Evolutionary conservation across 805 yeast species (phyloP), one percentile per base, ranked within the genome.

Genomic region (Monosporozyma unispora): DNA sequence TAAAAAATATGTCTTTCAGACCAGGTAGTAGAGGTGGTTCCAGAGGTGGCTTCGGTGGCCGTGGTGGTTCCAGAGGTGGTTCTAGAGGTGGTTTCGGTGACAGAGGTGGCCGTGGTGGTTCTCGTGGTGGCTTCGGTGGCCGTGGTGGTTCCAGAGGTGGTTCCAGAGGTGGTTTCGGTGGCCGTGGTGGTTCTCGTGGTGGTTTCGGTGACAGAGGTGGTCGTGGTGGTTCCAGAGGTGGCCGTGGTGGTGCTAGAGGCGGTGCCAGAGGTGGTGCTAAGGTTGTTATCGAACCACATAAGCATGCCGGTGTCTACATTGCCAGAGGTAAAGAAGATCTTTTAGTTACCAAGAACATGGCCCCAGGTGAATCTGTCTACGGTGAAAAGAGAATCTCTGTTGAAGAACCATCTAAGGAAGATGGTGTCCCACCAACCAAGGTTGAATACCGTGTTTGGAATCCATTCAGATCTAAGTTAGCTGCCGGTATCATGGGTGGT

Each of bases 401-500:
- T 54, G 99, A 93, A 70, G 96, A 87, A 69, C 96, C 97, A 58
- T 80, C 91, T 51, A 80, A 76, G 64, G 95, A 85, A 67, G 95
- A 85, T 66, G 85, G 84, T 66, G 87, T 82, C 52, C 87, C 93
- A 59, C 82, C 93, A 58, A 89, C 97, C 66, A 93, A 93, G 79
- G 80, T 82, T 54, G 99, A 93, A 78, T 93, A 93, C 83, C 90
- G 99, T 81, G 99, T 93, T 60, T 93, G 99, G 99, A 93, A 93
- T 76, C 99, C 99, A 56, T 93, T 93, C 86, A 86, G 99, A 83
- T 91, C 98, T 52, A 93, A 93, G 81, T 78, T 93, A 76, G 99
- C 99, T 70, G 99, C 99, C 55, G 99, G 99, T 86, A 87, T 93
- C 60, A 87, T 93, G 88, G 99, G 99, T 76, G 99, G 99, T 85